phyloP scores from a whole-genome alignment of 2,329 filamentous ascomycete species.

The Cytospora piceicola region DNA sequence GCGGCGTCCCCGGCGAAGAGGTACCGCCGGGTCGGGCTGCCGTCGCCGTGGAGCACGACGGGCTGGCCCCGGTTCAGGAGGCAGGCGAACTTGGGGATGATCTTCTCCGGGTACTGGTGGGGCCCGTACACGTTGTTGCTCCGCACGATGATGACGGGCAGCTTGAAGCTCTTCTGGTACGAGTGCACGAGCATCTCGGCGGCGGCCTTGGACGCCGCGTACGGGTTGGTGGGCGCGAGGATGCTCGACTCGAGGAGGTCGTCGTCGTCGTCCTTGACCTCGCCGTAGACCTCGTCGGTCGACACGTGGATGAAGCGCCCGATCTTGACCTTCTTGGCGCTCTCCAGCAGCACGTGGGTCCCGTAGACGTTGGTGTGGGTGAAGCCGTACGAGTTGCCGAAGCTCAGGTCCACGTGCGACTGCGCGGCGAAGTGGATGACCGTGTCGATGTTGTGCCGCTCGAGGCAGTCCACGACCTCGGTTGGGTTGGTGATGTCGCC shows the following conservation, averaged over 20 bases:
- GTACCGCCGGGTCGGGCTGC: constrained; percentile 74
- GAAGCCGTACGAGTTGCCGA: constrained; percentile 81
- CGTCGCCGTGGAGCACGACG: constrained; percentile 76
- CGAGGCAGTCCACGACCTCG: constrained; percentile 72
- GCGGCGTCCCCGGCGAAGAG: constrained; percentile 79
- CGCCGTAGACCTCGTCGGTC: constrained; percentile 85
- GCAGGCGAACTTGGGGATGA: constrained; percentile 81
- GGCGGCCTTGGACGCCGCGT: constrained; percentile 78
- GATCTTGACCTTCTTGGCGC: constrained; percentile 71
- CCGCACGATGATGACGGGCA: constrained; percentile 78
- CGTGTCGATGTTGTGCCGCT: constrained; percentile 74
- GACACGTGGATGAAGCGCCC: constrained; percentile 80
- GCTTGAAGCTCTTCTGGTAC: constrained; percentile 82
- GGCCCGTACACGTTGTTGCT: constrained; percentile 88
- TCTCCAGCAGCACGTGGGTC: constrained; percentile 81
- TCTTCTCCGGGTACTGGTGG: constrained; percentile 83
- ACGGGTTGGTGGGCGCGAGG: constrained; percentile 79
- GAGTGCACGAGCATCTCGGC: constrained; percentile 86
- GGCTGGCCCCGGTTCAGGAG: constrained; percentile 68
- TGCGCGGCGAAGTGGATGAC: constrained; percentile 86
- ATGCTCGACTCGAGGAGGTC: constrained; percentile 75
- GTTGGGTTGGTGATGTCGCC: constrained; percentile 75
- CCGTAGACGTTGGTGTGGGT: constrained; percentile 82
- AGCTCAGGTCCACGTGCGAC: constrained; percentile 81
- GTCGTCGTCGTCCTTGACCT: constrained; percentile 72